Conservation (phyloP, 139 green algal species). For the Nannochloris sp. region DNA sequence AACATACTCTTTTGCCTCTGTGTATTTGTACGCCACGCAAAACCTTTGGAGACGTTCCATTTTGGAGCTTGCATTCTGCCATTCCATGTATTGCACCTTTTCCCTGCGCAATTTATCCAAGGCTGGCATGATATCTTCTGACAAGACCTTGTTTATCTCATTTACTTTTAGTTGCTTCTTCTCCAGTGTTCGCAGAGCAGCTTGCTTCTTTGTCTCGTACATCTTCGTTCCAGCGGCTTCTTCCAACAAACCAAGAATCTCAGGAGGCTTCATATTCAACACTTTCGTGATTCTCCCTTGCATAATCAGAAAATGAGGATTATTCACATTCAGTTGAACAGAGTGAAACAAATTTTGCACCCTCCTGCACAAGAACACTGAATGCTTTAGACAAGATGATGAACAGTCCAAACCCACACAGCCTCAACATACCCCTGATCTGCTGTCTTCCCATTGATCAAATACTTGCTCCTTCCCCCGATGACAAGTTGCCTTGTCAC, state of each 20-base stretch:
- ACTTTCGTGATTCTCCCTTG: conserved; percentile 97
- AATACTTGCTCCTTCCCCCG: conserved; percentile 93
- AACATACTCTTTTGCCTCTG: conserved; percentile 26
- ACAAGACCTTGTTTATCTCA: conserved; percentile 90
- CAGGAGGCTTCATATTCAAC: conserved; percentile 97
- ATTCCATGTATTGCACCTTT: conserved; percentile 76
- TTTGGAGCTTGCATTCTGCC: conserved; percentile 36
- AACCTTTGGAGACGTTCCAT: conserved; percentile 66
- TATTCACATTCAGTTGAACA: conserved; percentile 99
- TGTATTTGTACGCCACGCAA: conserved; percentile 76
- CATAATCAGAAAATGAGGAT: conserved; percentile 99
- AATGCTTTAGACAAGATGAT: conserved; percentile 2
- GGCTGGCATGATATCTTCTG: conserved; percentile 81
- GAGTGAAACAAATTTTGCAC: conserved; percentile 98
- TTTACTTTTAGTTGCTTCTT: conserved; percentile 94
- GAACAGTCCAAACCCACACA: conserved; percentile 29
- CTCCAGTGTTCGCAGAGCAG: conserved; percentile 67
- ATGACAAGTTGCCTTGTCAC: conserved; percentile 94
- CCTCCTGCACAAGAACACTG: conserved; percentile 40
- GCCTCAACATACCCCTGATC: conserved; percentile 44
- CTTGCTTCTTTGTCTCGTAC: conserved; percentile 98
- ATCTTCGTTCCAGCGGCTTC: conserved; percentile 94
- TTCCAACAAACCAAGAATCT: conserved; percentile 96
- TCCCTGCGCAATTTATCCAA: conserved; percentile 75
- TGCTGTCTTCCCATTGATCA: conserved; percentile 90